Evolutionary conservation across 148 eudicot species (phyloP).

Genomic region (Rheum nobile): DNA sequence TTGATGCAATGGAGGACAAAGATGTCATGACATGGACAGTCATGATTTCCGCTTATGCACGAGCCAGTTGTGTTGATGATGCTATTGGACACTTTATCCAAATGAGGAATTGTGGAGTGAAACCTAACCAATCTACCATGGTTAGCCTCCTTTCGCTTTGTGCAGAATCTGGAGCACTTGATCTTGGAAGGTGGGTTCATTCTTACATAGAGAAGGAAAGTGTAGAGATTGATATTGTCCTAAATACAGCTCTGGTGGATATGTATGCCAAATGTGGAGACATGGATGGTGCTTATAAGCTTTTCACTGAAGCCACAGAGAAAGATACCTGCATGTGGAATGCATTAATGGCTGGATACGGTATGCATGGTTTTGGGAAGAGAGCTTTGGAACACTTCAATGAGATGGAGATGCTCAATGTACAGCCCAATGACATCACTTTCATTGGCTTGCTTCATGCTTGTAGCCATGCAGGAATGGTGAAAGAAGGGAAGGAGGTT

Average conservation of each 20-base stretch:
- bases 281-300: conserved; percentile 12
- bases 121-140: conserved; percentile 27
- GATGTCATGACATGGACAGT: conserved; percentile 27
- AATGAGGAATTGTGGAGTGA: conserved; percentile 17
- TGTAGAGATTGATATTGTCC: conserved; percentile 18
- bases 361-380: conserved; percentile 19
- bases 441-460: conserved; percentile 27
- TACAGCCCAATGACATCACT: conserved; percentile 21
- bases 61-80: conserved; percentile 14
- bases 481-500: conserved; percentile 18
- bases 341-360: conserved; percentile 23
- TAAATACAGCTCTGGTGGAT: conserved; percentile 22
- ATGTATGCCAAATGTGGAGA: conserved; percentile 34
- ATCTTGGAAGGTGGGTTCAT: conserved; percentile 22
- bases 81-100: conserved; percentile 14
- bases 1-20: conserved; percentile 16
- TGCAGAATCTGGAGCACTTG: conserved; percentile 24
- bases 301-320: conserved; percentile 16
- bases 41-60: conserved; percentile 22
- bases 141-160: conserved; percentile 22
- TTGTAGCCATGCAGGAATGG: conserved; percentile 31
- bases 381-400: conserved; percentile 23
- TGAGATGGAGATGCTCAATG: conserved; percentile 11
- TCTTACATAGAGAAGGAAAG: conserved; percentile 17
- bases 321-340: conserved; percentile 27